Conservation (phyloP, 306 rosid genomes). For the Vigna hirtella region DNA sequence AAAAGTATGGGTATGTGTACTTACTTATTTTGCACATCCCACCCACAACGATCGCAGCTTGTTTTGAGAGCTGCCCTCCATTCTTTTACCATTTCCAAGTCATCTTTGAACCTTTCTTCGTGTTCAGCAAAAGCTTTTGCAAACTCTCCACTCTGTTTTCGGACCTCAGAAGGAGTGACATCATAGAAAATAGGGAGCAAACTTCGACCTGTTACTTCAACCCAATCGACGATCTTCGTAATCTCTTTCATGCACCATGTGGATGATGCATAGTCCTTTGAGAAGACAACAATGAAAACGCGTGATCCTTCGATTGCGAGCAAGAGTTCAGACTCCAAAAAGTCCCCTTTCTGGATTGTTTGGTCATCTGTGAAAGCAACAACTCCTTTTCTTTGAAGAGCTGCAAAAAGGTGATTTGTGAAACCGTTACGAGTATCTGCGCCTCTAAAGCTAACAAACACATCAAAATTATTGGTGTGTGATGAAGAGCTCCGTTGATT, state of each 20-base stretch:
- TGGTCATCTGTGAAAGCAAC: not conserved
- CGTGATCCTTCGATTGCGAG: slow-evolving; percentile 33
- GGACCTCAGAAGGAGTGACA: slow-evolving; percentile 27
- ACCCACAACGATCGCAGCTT: not conserved
- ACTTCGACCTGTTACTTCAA: not conserved
- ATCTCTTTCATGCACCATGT: slow-evolving; percentile 47
- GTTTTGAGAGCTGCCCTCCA: not conserved
- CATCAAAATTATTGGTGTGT: not conserved
- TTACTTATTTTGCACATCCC: slow-evolving; percentile 34
- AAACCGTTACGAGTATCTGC: not conserved
- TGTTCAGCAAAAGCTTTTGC: not conserved
- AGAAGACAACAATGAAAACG: slow-evolving; percentile 10
- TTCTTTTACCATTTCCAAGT: no score
- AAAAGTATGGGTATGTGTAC: not conserved
- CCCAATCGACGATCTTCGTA: not conserved
- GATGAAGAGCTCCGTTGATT: no score
- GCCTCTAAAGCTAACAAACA: not conserved
- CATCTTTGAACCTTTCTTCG: no score
- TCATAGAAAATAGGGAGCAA: slow-evolving; percentile 40
- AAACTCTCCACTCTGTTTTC: slow-evolving; percentile 8
- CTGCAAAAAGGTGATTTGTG: not conserved
- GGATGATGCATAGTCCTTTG: slow-evolving; percentile 34
- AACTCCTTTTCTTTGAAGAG: not conserved
- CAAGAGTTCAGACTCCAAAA: not conserved
- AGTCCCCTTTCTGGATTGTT: not conserved